Conservation (phyloP, 257 asterid species). For the Solanum okadae region DNA sequence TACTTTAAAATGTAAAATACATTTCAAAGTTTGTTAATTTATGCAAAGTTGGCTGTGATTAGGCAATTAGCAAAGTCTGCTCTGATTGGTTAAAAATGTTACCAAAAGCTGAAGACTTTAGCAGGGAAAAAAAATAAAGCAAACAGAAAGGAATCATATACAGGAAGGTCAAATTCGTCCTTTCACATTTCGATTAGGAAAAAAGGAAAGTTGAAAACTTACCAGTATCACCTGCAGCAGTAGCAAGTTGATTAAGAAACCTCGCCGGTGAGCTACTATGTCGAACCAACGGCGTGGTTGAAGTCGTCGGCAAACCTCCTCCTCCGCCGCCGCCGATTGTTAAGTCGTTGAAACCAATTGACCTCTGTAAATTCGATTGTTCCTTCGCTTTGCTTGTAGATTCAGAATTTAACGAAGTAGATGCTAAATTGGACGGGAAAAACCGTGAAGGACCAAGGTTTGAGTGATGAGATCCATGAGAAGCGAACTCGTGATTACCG, state of each 20-base stretch:
- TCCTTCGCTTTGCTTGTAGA: not conserved
- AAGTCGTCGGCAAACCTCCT: not conserved
- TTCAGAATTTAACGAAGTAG: slow-evolving; percentile 8
- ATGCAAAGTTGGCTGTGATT: not conserved
- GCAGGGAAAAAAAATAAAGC: not conserved
- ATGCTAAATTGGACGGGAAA: slow-evolving; percentile 22
- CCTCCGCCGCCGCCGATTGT: not conserved
- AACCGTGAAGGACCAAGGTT: slow-evolving; percentile 18
- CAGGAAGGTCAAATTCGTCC: not conserved
- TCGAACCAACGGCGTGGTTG: slow-evolving; percentile 41
- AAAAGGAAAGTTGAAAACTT: not conserved
- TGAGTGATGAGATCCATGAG: slow-evolving; percentile 11
- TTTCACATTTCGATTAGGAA: not conserved
- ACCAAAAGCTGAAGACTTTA: not conserved
- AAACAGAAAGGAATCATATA: not conserved
- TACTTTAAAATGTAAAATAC: not conserved
- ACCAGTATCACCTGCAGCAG: slow-evolving; percentile 26
- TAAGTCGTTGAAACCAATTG: slow-evolving; percentile 18
- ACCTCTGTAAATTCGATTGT: slow-evolving; percentile 18
- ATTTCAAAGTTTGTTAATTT: not conserved
- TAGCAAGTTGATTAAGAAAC: slow-evolving; percentile 58
- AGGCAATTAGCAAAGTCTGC: not conserved
- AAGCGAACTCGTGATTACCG: slow-evolving; percentile 28
- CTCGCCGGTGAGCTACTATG: slow-evolving; percentile 82
- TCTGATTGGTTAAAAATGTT: not conserved